Conservation (phyloP, 1,284 basidiomycete species). For the Irpex sp. region DNA sequence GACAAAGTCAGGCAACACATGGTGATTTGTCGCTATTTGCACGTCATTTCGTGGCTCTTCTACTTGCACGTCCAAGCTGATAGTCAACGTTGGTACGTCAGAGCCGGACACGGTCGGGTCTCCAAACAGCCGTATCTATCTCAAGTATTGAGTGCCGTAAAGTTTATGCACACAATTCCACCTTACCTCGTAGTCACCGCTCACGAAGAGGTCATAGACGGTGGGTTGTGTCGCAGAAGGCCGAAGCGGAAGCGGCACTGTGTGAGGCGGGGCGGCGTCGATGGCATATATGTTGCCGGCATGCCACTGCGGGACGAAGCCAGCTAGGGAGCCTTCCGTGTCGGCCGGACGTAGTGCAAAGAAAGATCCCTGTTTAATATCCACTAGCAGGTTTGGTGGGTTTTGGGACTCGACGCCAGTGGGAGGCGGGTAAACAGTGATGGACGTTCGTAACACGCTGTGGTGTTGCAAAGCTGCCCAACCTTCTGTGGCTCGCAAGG, state of each 20-base stretch:
- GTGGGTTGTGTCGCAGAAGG: constrained; percentile 41
- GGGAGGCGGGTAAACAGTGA: constrained; percentile 54
- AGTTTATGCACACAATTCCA: background rate
- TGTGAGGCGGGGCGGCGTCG: constrained; percentile 43
- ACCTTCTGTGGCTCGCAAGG: constrained; percentile 68
- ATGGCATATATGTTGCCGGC: constrained; percentile 72
- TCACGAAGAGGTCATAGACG: constrained; percentile 51
- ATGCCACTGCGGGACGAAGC: constrained; percentile 55
- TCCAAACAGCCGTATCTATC: constrained; percentile 75
- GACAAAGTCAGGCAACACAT: constrained; percentile 62
- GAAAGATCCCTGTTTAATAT: constrained; percentile 59
- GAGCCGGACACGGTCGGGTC: constrained; percentile 48
- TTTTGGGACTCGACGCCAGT: background rate
- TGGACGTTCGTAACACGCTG: constrained; percentile 55
- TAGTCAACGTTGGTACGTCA: constrained; percentile 46
- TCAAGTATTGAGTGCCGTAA: background rate
- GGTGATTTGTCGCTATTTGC: constrained; percentile 38
- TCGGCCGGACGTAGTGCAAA: constrained; percentile 53
- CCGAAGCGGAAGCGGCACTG: constrained; percentile 44
- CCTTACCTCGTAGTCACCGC: constrained; percentile 69
- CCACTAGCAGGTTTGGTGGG: constrained; percentile 40
- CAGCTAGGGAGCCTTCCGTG: constrained; percentile 14
- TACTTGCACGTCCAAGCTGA: constrained; percentile 43
- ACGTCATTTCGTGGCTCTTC: constrained; percentile 23
- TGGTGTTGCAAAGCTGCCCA: constrained; percentile 81